Conservation (phyloP, 352 stramenopile genomes). For the Pythium insidiosum region DNA sequence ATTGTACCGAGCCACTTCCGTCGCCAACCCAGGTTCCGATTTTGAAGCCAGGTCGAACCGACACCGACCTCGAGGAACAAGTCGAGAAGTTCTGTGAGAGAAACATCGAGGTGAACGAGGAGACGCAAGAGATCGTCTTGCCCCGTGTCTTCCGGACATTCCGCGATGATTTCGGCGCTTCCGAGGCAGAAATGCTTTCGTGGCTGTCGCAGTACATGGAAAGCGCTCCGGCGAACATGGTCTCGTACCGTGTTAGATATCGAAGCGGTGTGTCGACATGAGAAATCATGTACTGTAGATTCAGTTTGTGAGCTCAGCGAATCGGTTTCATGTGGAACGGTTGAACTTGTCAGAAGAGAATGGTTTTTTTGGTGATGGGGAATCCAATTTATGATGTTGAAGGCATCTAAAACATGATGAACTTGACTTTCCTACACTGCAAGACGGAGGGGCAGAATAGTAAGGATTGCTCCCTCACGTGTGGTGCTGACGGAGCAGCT, state of each 20-base stretch:
- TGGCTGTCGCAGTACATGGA: conserved; percentile 85
- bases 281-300: conserved; percentile 7
- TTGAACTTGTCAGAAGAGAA: too few relatives aligned
- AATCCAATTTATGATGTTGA: too few relatives aligned
- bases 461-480: background rate
- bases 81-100: conserved; percentile 69
- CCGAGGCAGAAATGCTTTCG: conserved; percentile 77
- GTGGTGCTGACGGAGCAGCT: background rate
- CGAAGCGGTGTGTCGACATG: conserved; percentile 57
- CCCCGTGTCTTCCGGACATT: conserved; percentile 78
- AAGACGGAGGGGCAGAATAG: too few relatives aligned
- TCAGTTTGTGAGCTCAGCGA: too few relatives aligned
- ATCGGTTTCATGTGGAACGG: too few relatives aligned
- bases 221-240: conserved; percentile 49
- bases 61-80: conserved; percentile 81
- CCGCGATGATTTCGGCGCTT: conserved; percentile 80
- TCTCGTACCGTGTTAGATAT: conserved; percentile 77
- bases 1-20: conserved; percentile 58
- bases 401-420: too few relatives aligned
- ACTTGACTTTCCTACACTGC: too few relatives aligned
- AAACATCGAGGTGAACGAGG: conserved; percentile 53
- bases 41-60: conserved; percentile 68
- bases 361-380: too few relatives aligned
- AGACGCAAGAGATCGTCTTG: conserved; percentile 46
- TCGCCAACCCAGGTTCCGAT: conserved; percentile 59